Evolutionary conservation across 345 rosid genomes (phyloP), one percentile per base, ranked within the genome.

Genomic region (Cochlearia excelsa): DNA sequence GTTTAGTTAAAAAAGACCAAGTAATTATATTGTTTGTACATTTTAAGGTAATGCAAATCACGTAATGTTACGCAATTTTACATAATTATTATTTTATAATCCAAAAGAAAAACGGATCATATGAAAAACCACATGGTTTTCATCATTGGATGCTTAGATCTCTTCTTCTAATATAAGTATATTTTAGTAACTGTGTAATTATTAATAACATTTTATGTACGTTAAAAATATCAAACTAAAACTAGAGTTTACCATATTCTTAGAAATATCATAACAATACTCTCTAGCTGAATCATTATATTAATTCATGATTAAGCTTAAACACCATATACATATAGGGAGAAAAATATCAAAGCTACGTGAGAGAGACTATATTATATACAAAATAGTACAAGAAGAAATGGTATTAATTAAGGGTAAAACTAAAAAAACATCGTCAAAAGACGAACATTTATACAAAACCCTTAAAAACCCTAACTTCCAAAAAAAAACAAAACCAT

Each of bases 381-480:
- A 70, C 71, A 71, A 71, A 56, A 10, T 29, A 53, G 57, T 52
- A 52, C 75, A 65, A 53, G 62, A 71, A 65, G 66, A 39, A n/a
- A 58, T 26, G 70, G 16, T 46, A 3, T 57, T 6, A 58, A 3
- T 57, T 6, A 58, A 45, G 69, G 74, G 44, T 51, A 34, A 49
- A 50, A 9, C 1, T 34, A 34, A 34, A 34, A 9, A 69, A 35
- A 27, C 38, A 44, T 45, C 64, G 51, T 61, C 47, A 33, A 6
- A 6, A 56, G n/a, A 59, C 72, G 61, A 43, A 50, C 54, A 29
- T 51, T 51, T n/a, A 57, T 7, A 57, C 26, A 43, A 71, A 46
- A 45, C 66, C 75, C 61, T 40, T 44, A 70, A 70, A 57, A 71
- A 58, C 75, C 75, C 33, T 65, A 58, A 50, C 70, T 52, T 71